phyloP scores from a whole-genome alignment of 2,329 filamentous ascomycete genomes.

The Fusarium musae region DNA sequence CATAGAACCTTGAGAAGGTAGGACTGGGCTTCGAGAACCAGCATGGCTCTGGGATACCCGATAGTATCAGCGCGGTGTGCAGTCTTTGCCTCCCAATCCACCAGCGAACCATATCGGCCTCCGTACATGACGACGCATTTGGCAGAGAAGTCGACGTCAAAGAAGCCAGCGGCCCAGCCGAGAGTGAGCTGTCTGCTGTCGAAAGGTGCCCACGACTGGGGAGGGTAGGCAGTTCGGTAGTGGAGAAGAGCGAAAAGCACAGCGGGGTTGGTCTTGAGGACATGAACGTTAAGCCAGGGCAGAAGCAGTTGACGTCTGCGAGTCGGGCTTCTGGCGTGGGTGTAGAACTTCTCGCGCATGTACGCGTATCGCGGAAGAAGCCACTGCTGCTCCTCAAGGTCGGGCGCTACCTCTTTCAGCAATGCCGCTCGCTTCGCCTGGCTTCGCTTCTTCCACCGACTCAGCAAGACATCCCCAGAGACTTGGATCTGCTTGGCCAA shows the following conservation, averaged over 20 bases:
- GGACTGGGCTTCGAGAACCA: accelerated
- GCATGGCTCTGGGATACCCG: background rate
- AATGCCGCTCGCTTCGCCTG: accelerated
- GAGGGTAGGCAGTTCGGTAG: accelerated
- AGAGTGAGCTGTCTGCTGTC: accelerated
- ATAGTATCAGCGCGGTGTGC: no score
- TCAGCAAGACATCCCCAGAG: accelerated
- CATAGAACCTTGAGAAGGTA: background rate
- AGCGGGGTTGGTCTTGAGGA: accelerated
- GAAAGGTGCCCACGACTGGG: accelerated
- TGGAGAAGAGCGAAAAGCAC: accelerated
- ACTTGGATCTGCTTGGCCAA: no score
- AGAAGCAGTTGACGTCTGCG: background rate
- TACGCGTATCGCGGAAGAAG: accelerated
- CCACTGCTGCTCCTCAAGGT: accelerated
- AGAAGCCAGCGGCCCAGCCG: accelerated
- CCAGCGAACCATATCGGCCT: accelerated
- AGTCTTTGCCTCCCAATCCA: no score
- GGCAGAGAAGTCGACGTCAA: background rate
- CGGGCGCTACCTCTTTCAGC: accelerated
- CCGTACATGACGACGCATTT: background rate
- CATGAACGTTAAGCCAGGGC: accelerated
- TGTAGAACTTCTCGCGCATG: accelerated
- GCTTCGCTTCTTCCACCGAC: accelerated
- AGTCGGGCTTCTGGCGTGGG: accelerated